Percentiles rank a stretch among this genome's conserved stretches.
These are phyloP conservation scores for Argentina anserina DNA, from an alignment of 306 rosid genomes.

Conservation along the genomic window DNA sequence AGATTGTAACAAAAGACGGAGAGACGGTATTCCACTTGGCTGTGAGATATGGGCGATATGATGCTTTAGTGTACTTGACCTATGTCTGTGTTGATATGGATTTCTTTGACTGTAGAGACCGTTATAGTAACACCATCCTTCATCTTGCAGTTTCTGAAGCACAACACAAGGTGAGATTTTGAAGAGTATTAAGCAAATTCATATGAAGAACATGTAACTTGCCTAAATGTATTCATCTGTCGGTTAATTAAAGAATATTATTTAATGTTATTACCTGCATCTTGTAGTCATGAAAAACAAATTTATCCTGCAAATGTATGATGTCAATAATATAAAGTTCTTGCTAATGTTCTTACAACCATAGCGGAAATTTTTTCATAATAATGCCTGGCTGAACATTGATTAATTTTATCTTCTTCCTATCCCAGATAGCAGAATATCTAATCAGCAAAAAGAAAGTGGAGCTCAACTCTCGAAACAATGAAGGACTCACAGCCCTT, in stretches of 20 bases:
- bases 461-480: constrained; percentile 50
- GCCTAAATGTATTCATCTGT: background rate
- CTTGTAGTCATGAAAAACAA: background rate
- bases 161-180: constrained; percentile 47
- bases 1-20: constrained; percentile 47
- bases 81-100: constrained; percentile 36
- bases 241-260: background rate
- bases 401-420: background rate
- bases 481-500: constrained; percentile 54
- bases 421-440: constrained; percentile 56
- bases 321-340: background rate
- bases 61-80: constrained; percentile 49
- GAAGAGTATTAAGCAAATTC: background rate
- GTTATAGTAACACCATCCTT: constrained; percentile 49
- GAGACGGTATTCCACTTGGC: constrained; percentile 72
- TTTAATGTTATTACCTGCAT: background rate
- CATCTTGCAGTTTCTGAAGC: constrained; percentile 58
- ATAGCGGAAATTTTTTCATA: background rate
- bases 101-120: constrained; percentile 45
- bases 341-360: background rate
- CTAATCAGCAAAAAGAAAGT: constrained; percentile 49
- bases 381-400: background rate
- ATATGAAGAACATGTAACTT: background rate
- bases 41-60: constrained; percentile 49
- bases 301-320: background rate